Percentiles rank a stretch among this genome's conserved stretches.
Conservation (phyloP, 306 rosid genomes). For the Sechiopsis laciniata region DNA sequence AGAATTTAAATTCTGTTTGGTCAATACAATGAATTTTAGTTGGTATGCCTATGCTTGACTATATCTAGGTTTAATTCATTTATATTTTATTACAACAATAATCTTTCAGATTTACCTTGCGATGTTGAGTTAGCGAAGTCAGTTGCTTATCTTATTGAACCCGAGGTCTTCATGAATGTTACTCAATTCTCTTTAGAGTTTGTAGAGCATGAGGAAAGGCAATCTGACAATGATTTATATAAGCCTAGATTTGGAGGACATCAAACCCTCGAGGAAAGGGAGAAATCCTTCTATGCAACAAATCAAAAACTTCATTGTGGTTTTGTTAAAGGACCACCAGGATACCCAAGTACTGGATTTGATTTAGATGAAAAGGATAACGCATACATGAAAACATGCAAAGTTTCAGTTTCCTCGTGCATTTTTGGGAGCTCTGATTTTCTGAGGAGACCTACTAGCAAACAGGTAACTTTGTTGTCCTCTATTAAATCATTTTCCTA, state of each 20-base stretch:
- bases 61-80: conserved; percentile 25
- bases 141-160: conserved; percentile 57
- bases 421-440: conserved; percentile 94
- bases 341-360: conserved; percentile 67
- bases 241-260: conserved; percentile 85
- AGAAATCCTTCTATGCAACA: conserved; percentile 58
- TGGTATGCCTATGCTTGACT: too few relatives aligned
- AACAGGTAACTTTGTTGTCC: conserved; percentile 43
- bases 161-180: conserved; percentile 43
- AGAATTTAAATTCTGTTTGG: too few relatives aligned
- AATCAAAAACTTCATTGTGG: conserved; percentile 83
- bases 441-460: conserved; percentile 82
- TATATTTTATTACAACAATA: conserved; percentile 23
- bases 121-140: conserved; percentile 54
- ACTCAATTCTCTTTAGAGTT: conserved; percentile 56
- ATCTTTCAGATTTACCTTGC: conserved; percentile 70
- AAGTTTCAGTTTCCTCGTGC: conserved; percentile 86
- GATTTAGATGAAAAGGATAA: conserved; percentile 63
- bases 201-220: conserved; percentile 46
- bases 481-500: background rate
- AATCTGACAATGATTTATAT: conserved; percentile 26
- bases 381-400: conserved; percentile 61
- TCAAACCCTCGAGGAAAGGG: conserved; percentile 67
- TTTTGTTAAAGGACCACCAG: conserved; percentile 55
- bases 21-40: too few relatives aligned